Evolutionary conservation across 1,139 yeast species (phyloP), one percentile per base, ranked within the genome.

Genomic region (Taiozyma onychis): DNA sequence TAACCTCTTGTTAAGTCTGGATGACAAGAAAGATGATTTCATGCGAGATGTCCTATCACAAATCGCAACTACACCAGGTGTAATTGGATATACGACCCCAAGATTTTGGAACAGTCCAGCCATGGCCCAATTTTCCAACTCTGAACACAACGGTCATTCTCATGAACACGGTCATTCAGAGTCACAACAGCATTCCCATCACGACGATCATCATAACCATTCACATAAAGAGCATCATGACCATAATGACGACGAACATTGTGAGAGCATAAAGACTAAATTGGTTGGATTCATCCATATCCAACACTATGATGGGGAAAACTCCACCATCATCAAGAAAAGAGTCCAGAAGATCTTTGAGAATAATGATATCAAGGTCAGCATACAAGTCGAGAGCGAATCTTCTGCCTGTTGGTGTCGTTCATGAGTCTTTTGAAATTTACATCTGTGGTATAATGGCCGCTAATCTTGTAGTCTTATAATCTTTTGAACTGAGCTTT

Each of bases 11-110:
- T 73, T 93, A 37, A 77, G 84, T 41, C 68, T 90, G 39, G 75
- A 74, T 47, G 73, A 75, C 39, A 70, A 72, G 39, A 78, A 78
- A 39, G 97, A 90, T 58, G 75, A 77, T 48, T 69, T 73, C 44
- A 72, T 90, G 11, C 76, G 91, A 44, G 77, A 77, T 26, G 77
- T 85, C 0, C 72, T 93, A 41, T 78, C 80, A 54, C 93, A 87
- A 51, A 74, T 91, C 5, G 72, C 83, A 6, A 72, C 77, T 16
- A 77, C 88, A 14, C 84, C 87, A 10, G 98, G 98, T 2, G 87
- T 93, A 2, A 80, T 84, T 46, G 83, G 96, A 1, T 88, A 88
- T 60, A 81, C 95, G 0, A 87, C 91, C 0, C 97, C 97, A 2
- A 73, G 96, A 56, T 91, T 91, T 66, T 91, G 98, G 98, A 59